Evolutionary conservation across 2,329 filamentous ascomycete species (phyloP), one percentile per base, ranked within the genome.

Genomic region (Lasiodiplodia citricola): DNA sequence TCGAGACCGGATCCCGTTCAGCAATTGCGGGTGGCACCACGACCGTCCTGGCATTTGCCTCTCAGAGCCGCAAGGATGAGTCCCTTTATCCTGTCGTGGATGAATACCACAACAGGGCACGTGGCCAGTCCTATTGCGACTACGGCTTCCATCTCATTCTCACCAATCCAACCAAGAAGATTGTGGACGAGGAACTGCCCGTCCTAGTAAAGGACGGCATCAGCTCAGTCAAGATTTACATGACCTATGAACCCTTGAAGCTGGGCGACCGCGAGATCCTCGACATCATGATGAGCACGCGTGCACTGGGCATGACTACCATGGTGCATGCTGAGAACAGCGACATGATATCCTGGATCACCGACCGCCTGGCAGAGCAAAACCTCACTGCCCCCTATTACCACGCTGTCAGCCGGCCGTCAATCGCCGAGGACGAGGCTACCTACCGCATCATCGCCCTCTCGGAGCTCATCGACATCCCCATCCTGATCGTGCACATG

Each of bases 11-110:
- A 0, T 85, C 85, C 0, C 80, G 87, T 10, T 85, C 82, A 25
- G 87, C 87, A 4, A 81, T 89, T 66, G 86, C 86, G 2, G 87
- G 87, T 10, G 87, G 87, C 28, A 88, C 83, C 4, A 90, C 87
- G 0, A 88, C 87, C 0, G 80, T 89, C 16, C 41, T 89, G 8
- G 81, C 86, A 0, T 89, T 90, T 75, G 87, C 87, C 0, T 82
- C 83, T 4, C 86, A 88, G 73, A 77, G 80, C 50, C 83, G 83
- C n/a, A 71, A 76, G 1, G 79, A 85, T 18, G 76, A 79, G 7
- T 84, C 81, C 1, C 75, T 88, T 2, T 75, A 84, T 23, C 76
- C 80, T 1, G 83, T 83, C 0, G 74, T 88, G 2, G 75, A 81
- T 57, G 79, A 81, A n/a, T 85, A 86, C 62, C 83, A 87, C 67